Percentiles rank a stretch among this genome's conserved stretches.
These are phyloP conservation scores for Termitomyces sp. DNA, from an alignment of 768 basidiomycete genomes.

Conservation along the genomic window DNA sequence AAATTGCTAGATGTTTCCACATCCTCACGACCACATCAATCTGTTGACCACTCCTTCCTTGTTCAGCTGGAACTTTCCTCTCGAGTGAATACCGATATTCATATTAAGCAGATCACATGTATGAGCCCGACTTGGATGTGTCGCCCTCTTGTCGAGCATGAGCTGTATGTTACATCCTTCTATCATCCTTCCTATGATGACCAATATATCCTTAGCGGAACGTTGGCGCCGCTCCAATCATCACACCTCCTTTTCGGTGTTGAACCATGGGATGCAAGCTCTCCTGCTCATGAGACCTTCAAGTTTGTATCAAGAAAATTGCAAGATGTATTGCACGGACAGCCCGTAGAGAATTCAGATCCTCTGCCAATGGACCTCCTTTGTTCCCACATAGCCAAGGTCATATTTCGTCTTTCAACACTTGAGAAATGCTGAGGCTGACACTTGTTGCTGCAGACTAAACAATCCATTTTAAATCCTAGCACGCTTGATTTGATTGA, in stretches of 20 bases:
- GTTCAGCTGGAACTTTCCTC: constrained; percentile 59
- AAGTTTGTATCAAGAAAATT: constrained; percentile 54
- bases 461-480: constrained; percentile 21
- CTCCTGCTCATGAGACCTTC: constrained; percentile 37
- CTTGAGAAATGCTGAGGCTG: constrained; percentile 4
- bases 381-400: constrained; percentile 45
- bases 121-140: constrained; percentile 73
- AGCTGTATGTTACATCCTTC: constrained; percentile 37
- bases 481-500: constrained; percentile 46
- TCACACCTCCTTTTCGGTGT: constrained; percentile 41
- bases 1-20: constrained; percentile 55
- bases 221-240: constrained; percentile 46
- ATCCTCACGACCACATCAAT: constrained; percentile 46
- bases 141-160: constrained; percentile 28
- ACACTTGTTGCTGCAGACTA: constrained; percentile 11
- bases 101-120: constrained; percentile 55
- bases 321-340: constrained; percentile 46
- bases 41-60: constrained; percentile 45
- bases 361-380: constrained; percentile 56
- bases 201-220: constrained; percentile 27
- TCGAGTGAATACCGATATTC: constrained; percentile 34
- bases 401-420: constrained; percentile 22
- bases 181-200: constrained; percentile 7
- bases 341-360: constrained; percentile 28
- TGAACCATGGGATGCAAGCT: constrained; percentile 31